phyloP scores from a whole-genome alignment of 1,139 yeast genomes.

The Pichia sp. region DNA sequence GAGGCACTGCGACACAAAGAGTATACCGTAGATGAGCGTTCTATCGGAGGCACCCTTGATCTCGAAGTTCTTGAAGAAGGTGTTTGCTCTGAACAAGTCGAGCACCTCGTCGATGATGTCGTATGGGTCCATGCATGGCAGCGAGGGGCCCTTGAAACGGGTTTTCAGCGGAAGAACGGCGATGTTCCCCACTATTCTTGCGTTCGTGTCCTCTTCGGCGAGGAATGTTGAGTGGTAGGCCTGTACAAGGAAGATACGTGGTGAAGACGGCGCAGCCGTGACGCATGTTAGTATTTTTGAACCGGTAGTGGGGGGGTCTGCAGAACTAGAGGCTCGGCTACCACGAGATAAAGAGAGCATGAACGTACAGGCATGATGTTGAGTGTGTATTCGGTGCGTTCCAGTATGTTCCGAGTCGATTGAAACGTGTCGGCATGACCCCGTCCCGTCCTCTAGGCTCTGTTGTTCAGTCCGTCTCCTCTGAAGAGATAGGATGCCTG shows the following conservation, averaged over 20 bases:
- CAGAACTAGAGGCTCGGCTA: neutral
- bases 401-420: neutral
- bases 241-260: constrained; percentile 30
- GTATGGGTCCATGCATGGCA: constrained; percentile 75
- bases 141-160: constrained; percentile 85
- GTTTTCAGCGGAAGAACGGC: constrained; percentile 81
- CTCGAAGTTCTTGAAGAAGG: constrained; percentile 94
- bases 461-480: too few relatives aligned
- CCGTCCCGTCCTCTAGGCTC: too few relatives aligned
- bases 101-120: constrained; percentile 89
- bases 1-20: constrained; percentile 82
- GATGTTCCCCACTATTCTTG: constrained; percentile 57
- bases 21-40: constrained; percentile 90
- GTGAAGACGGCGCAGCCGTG: constrained; percentile 3
- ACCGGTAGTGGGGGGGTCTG: neutral
- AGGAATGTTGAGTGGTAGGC: constrained; percentile 92
- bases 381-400: neutral
- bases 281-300: neutral
- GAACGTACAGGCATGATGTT: neutral
- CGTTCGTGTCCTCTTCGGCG: constrained; percentile 51
- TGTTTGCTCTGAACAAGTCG: constrained; percentile 91
- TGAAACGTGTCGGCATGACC: neutral
- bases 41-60: constrained; percentile 95
- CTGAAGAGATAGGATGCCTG: too few relatives aligned
- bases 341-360: too few relatives aligned